Evolutionary conservation across 345 rosid species (phyloP), one percentile per base, ranked within the genome.

Genomic region (Dovyalis caffra): DNA sequence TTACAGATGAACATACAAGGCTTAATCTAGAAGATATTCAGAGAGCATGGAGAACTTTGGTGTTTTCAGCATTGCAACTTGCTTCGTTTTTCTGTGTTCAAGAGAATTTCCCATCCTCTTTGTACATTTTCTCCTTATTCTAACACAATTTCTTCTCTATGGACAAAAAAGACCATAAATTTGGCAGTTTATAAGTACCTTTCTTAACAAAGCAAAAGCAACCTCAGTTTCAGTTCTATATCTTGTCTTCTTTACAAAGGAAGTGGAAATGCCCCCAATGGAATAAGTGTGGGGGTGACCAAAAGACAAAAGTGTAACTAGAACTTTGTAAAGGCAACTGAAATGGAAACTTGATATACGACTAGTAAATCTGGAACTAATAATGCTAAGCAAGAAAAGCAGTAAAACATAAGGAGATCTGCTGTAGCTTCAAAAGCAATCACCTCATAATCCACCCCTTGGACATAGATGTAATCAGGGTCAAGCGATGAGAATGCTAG

Each of bases 361-460:
- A 1, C 65, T 14, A 28, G 29, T 57, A 25, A 57, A 57, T 57
- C 62, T 57, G 62, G 3, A 4, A 57, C 26, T 25, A 61, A 29
- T 3, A 18, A 15, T 26, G 65, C 35, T 11, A n/a, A 29, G 8
- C 65, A 61, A 61, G 65, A 61, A 53, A 53, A 53, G 11, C 26
- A 53, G 58, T 53, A 53, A n/a, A 53, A 53, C 26, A 8, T 6
- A 23, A 53, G 58, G 9, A 23, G 23, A n/a, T 8, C 58, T 21
- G 26, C 8, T 25, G 9, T 9, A 1, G 58, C 58, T 53, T 51
- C 45, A 38, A 28, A 75, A 51, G 71, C 23, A 49, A 75, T 83
- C 71, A 88, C 92, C 95, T 88, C 95, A 78, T 87, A 88, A 79
- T 90, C 92, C 68, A 87, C 78, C 57, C 92, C 95, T 77, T 88